Base-by-base conservation (phyloP, 2,329 filamentous ascomycete genomes). In the Macrophomina pseudophaseolina region DNA sequence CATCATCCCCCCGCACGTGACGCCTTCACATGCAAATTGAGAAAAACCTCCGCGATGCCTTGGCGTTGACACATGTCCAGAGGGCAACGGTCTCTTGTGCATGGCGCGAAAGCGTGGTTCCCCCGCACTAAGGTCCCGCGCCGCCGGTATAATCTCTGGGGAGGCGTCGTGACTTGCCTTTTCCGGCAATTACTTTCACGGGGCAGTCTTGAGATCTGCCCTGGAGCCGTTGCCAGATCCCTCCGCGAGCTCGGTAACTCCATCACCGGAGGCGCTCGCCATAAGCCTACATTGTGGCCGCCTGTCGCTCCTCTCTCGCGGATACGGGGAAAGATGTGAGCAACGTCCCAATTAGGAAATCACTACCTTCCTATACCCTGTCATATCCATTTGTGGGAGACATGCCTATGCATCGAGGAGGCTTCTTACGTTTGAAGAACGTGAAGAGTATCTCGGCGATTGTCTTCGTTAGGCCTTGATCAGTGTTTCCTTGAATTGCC, bases 61-160 rank as follows among this genome's bases (percentile, higher is more conserved):
- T 62, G 58, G 58, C 58, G 58, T 62, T 62, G 58, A 62, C 58
- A 62, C 58, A 62, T 62, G 58, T 62, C 18, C 23, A 30, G 9
- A 16, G 54, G 54, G 54, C 5, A 38, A 7, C 14, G 2, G 23
- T 32, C 38, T 42, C 18, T 44, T 58, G 16, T 59, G 5, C 23
- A 23, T 23, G 54, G n/a, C 7, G 32, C 11, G 54, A 44, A 2
- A 18, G 23, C 35, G 53, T 42, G 38, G 23, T 12, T 33, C 28
- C 56, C 56, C 56, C 56, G 56, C 56, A 46, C 11, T 5, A n/a
- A 23, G 16, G 11, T 12, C 23, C 42, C 16, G 53, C 38, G 33
- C 38, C 23, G 51, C 32, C 35, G 9, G 16, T 54, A 16, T 28
- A 33, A 11, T 18, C 23, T 14, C 52, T 54, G 52, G 52, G 52